These are phyloP conservation scores for Saccharomycopsis crataegensis DNA, from an alignment of 1,139 yeast species.

Conservation along the genomic window DNA sequence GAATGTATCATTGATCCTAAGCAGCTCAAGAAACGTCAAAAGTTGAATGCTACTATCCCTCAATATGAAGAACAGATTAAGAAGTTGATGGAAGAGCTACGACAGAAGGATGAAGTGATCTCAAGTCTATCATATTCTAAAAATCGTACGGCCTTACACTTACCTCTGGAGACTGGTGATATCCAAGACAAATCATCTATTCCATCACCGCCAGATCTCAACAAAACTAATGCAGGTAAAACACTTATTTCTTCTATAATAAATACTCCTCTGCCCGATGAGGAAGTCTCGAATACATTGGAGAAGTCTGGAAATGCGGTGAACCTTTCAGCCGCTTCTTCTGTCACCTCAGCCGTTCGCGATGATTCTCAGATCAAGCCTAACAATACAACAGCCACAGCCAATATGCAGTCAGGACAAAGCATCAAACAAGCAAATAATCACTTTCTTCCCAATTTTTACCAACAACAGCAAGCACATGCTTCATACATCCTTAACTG, in stretches of 20 bases:
- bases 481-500: not conserved
- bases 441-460: not conserved
- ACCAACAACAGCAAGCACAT: not conserved
- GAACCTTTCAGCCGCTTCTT: no score
- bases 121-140: not conserved
- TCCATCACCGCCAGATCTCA: no score
- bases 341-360: no score
- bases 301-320: no score
- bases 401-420: not conserved
- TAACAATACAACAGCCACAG: not conserved
- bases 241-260: no score
- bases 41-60: constrained; percentile 27
- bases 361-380: no score
- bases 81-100: constrained; percentile 24
- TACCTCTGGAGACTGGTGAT: no score
- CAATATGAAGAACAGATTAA: constrained; percentile 28
- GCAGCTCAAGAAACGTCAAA: constrained; percentile 49
- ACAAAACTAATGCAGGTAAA: no score
- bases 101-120: not conserved
- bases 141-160: no score
- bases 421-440: not conserved
- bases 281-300: no score
- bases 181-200: no score
- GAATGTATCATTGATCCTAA: constrained; percentile 62
- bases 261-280: no score